Percentiles rank a stretch among this genome's conserved stretches.
phyloP scores from a whole-genome alignment of 2,329 filamentous ascomycete genomes.

The Hansfordia pulvinata region DNA sequence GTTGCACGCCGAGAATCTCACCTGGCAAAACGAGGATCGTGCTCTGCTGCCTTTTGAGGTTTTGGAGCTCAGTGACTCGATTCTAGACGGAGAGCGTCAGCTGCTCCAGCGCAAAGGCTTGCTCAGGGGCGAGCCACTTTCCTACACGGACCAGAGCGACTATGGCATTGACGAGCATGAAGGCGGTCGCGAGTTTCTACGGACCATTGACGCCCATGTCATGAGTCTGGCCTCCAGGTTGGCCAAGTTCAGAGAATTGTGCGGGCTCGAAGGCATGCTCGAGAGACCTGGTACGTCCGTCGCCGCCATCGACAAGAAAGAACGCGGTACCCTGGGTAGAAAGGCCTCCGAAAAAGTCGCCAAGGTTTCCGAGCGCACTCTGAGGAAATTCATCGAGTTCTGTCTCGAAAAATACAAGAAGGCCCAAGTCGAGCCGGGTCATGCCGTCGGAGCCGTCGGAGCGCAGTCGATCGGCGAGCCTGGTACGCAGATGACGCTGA shows the following conservation, averaged over 20 bases:
- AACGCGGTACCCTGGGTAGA: slow-evolving; percentile 11
- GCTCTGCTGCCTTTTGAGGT: slow-evolving; percentile 67
- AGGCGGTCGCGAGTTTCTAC: slow-evolving; percentile 68
- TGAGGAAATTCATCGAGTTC: slow-evolving; percentile 63
- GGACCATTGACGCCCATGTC: slow-evolving; percentile 64
- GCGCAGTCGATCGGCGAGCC: slow-evolving; percentile 97
- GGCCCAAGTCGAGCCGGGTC: slow-evolving; percentile 84
- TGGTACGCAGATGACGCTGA: slow-evolving; percentile 97
- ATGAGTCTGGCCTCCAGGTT: slow-evolving; percentile 47
- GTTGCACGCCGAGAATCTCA: slow-evolving; percentile 63
- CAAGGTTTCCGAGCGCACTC: slow-evolving; percentile 65
- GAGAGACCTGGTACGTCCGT: slow-evolving; percentile 8
- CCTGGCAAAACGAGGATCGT: slow-evolving; percentile 64
- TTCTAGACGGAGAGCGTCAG: slow-evolving; percentile 53
- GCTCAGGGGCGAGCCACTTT: slow-evolving; percentile 45
- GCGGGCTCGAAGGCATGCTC: slow-evolving; percentile 31
- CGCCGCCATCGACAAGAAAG: slow-evolving; percentile 15
- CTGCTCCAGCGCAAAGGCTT: slow-evolving; percentile 49
- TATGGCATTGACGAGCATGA: slow-evolving; percentile 66
- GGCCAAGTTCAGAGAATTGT: slow-evolving; percentile 33
- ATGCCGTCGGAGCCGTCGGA: slow-evolving; percentile 90
- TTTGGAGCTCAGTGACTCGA: slow-evolving; percentile 48
- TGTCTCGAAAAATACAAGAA: slow-evolving; percentile 85
- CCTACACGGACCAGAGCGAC: slow-evolving; percentile 57
- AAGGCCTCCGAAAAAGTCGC: slow-evolving; percentile 52